Conservation (phyloP, 2,329 filamentous ascomycete species). For the Colletotrichum orchidophilum region DNA sequence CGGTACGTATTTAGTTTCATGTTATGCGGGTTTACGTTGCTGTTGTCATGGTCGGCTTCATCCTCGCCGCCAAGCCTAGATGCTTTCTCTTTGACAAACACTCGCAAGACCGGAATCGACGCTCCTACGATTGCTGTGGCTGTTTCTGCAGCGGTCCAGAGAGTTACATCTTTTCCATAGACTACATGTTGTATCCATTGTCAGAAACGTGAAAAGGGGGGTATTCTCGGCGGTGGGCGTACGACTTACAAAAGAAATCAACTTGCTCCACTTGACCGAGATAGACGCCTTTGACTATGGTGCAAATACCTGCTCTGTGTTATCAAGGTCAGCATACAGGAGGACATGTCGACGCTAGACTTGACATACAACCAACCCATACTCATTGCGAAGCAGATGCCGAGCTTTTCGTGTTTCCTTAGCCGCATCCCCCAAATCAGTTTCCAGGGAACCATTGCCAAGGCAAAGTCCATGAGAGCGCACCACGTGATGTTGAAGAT, state of each 20-base stretch:
- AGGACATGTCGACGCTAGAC: too few relatives aligned
- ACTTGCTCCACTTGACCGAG: constrained; percentile 19
- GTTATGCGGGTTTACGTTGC: background rate
- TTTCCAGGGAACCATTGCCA: constrained; percentile 43
- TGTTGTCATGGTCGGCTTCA: background rate
- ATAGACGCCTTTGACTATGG: constrained; percentile 21
- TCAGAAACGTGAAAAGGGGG: too few relatives aligned
- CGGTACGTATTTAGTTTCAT: constrained; percentile 18
- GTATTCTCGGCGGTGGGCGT: background rate
- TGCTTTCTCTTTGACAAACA: constrained; percentile 37
- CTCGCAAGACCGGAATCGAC: constrained; percentile 45
- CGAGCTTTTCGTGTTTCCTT: constrained; percentile 41
- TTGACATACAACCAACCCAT: constrained; percentile 37
- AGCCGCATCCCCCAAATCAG: constrained; percentile 42
- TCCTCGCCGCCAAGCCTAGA: constrained; percentile 16
- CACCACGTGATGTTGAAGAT: constrained; percentile 29
- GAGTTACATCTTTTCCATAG: constrained; percentile 36
- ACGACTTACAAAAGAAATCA: constrained; percentile 19
- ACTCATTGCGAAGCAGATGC: constrained; percentile 40
- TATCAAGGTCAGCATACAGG: background rate
- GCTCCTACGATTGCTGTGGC: constrained; percentile 41
- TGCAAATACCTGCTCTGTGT: constrained; percentile 8
- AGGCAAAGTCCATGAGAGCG: constrained; percentile 38
- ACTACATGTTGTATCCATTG: constrained; percentile 1
- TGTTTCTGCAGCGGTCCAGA: constrained; percentile 42